phyloP scores from a whole-genome alignment of 2,329 filamentous ascomycete species.

The Colletotrichum tanaceti region DNA sequence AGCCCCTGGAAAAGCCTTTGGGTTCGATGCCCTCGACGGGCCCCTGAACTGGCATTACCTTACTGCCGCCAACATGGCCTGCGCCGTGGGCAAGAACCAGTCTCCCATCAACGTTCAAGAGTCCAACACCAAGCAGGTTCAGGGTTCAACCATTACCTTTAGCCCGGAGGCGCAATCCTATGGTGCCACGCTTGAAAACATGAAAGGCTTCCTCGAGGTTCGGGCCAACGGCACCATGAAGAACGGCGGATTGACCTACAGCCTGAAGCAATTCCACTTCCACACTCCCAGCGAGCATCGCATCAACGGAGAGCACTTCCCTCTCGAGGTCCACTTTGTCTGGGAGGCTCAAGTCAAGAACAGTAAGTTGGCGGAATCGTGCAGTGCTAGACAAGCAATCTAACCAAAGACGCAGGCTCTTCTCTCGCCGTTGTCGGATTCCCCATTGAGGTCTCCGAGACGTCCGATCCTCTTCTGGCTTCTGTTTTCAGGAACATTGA shows the following conservation, averaged over 20 bases:
- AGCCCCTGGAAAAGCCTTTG: constrained; percentile 50
- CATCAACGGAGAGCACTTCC: constrained; percentile 56
- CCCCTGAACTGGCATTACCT: constrained; percentile 66
- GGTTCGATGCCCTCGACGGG: constrained; percentile 56
- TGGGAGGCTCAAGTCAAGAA: constrained; percentile 48
- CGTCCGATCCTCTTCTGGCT: constrained; percentile 48
- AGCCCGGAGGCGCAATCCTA: constrained; percentile 51
- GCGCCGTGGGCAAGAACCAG: constrained; percentile 62
- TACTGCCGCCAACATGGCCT: constrained; percentile 57
- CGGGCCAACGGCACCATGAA: constrained; percentile 60
- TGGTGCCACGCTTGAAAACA: constrained; percentile 61
- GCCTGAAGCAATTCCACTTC: constrained; percentile 68
- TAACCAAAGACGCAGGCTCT: constrained; percentile 44
- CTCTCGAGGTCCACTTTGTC: constrained; percentile 58
- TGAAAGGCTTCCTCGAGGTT: constrained; percentile 64
- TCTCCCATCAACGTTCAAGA: constrained; percentile 66
- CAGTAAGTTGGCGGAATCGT: background rate
- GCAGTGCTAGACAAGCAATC: constrained; percentile 10
- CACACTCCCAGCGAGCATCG: constrained; percentile 71
- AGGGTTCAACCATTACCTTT: constrained; percentile 49
- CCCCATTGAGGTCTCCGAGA: constrained; percentile 50
- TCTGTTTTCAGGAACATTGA: constrained; percentile 53
- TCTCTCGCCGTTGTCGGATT: constrained; percentile 53
- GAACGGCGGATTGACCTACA: constrained; percentile 54
- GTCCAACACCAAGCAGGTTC: constrained; percentile 39